These are phyloP conservation scores for Schizonepeta tenuifolia DNA, from an alignment of 257 asterid genomes.

Conservation along the genomic window DNA sequence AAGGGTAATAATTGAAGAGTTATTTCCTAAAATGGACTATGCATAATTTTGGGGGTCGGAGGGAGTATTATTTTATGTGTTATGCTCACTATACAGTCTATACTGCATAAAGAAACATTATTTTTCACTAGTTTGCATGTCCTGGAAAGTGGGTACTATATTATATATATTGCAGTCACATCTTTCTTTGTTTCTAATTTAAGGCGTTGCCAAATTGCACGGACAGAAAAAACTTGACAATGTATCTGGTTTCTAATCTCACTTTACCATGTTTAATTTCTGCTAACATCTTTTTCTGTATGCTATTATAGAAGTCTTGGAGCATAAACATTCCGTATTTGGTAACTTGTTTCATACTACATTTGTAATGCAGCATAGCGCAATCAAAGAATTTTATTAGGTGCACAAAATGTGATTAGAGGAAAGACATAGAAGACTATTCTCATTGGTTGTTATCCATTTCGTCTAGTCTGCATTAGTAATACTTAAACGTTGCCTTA, in stretches of 20 bases:
- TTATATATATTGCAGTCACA: neutral
- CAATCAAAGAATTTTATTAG: neutral
- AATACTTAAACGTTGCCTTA: neutral
- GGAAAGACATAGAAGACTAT: neutral
- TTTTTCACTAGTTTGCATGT: neutral
- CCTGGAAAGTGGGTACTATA: neutral
- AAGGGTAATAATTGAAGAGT: too few species aligned
- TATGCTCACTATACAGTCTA: too few species aligned
- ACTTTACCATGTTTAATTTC: neutral
- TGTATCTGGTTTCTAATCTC: neutral
- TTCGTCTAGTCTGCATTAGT: neutral
- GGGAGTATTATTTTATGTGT: neutral
- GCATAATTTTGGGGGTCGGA: too few species aligned
- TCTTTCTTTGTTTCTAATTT: neutral
- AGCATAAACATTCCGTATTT: slow-evolving; percentile 1
- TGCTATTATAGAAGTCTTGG: slow-evolving; percentile 7
- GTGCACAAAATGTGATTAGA: slow-evolving; percentile 12
- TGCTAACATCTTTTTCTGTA: neutral
- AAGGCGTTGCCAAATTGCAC: neutral
- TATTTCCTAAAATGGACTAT: too few species aligned
- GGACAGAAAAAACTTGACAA: neutral
- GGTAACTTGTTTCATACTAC: slow-evolving; percentile 16
- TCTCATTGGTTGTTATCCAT: slow-evolving; percentile 3
- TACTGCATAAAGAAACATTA: neutral
- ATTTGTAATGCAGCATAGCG: neutral